Conservation (phyloP, 2,329 filamentous ascomycete species). For the Neofusicoccum kwambonambiense region DNA sequence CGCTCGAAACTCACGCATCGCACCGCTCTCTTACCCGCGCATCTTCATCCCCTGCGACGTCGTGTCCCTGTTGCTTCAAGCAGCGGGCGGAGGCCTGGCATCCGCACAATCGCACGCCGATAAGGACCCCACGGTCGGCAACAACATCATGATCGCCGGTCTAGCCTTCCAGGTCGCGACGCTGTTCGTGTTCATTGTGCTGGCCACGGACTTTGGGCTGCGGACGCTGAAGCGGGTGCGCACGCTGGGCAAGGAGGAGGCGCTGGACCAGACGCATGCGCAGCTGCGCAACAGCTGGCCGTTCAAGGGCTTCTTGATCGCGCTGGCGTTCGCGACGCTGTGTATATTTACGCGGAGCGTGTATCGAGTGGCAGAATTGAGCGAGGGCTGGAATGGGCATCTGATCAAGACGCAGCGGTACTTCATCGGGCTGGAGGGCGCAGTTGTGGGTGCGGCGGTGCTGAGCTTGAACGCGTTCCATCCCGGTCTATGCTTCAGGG, state of each 20-base stretch:
- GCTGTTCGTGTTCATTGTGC: conserved; percentile 41
- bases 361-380: conserved; percentile 66
- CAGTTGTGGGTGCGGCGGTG: conserved; percentile 32
- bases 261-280: conserved; percentile 28
- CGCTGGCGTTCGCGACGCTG: conserved; percentile 58
- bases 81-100: conserved; percentile 45
- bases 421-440: conserved; percentile 40
- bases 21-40: conserved; percentile 47
- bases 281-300: conserved; percentile 32
- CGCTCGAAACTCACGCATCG: conserved; percentile 42
- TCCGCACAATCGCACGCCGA: conserved; percentile 32
- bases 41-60: conserved; percentile 53
- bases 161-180: conserved; percentile 46
- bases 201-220: conserved; percentile 42
- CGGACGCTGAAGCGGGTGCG: conserved; percentile 27
- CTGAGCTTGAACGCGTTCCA: conserved; percentile 37
- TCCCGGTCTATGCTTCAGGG: conserved; percentile 37
- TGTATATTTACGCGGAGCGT: conserved; percentile 64
- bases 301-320: conserved; percentile 57
- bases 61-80: conserved; percentile 46
- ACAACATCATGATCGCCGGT: conserved; percentile 47
- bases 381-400: conserved; percentile 60
- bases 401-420: conserved; percentile 50
- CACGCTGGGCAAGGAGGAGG: conserved; percentile 24
- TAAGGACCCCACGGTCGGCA: conserved; percentile 37